Evolutionary conservation across 2,329 filamentous ascomycete species (phyloP), one percentile per base, ranked within the genome.

Genomic region (Setomelanomma holmii): DNA sequence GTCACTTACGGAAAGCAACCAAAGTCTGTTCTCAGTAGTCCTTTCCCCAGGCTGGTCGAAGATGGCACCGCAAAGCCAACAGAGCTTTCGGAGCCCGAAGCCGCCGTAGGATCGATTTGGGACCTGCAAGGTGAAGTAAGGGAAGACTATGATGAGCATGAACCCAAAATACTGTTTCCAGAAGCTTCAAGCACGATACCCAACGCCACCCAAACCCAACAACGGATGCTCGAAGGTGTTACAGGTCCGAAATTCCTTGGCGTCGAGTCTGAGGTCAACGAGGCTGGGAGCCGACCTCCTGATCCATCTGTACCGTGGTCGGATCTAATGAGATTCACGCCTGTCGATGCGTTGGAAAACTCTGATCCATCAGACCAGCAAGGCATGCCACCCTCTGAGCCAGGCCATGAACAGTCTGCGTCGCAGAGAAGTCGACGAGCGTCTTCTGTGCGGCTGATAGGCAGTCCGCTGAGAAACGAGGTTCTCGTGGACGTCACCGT

Each of bases 121-220:
- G 53, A 56, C 4, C 53, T 75, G 7, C 66, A 72, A 33, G 72
- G 66, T 4, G 73, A 71, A 11, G 60, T 78, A 27, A 60, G 62
- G 21, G 60, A 72, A 3, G 62, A 74, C 27, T 79, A 76, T 44
- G 67, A 58, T 16, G 44, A 68, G 12, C 76, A 79, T 51, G 72
- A 79, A 22, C 76, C 77, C 1, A 63, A 63, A 34, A 61, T 64
- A 30, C 67, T 78, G 67, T 79, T 79, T 51, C 67, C 64, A 40
- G 73, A 76, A 23, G 66, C 67, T 34, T 78, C 76, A 12, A 78
- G 73, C 52, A 80, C 78, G 0, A 58, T 78, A 12, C 73, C 73
- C 4, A 75, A 78, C 51, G 76, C 72, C 27, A 76, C 73, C 24
- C 68, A 73, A 10, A 76, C 73, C 16, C 74, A 78, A 53, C 68